These are phyloP conservation scores for Pezicula neosporulosa DNA, from an alignment of 2,329 filamentous ascomycete species.

Conservation along the genomic window DNA sequence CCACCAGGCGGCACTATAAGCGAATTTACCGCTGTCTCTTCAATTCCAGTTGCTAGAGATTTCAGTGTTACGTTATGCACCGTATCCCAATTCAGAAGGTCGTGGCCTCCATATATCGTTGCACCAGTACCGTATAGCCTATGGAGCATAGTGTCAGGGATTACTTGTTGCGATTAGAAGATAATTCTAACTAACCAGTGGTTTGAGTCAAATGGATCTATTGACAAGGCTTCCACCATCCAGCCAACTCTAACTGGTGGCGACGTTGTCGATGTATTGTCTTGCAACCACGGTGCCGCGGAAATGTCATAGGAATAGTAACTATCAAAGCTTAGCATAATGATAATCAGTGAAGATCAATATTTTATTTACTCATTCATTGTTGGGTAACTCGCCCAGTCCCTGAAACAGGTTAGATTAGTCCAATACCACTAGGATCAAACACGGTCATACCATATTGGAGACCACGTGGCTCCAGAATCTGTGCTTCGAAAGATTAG, in stretches of 20 bases:
- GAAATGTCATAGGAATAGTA: slow-evolving; percentile 19
- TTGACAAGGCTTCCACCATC: slow-evolving; percentile 58
- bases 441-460: slow-evolving; percentile 14
- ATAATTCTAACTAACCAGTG: slow-evolving; percentile 36
- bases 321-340: neutral
- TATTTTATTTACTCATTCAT: neutral
- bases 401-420: slow-evolving; percentile 2
- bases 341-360: neutral
- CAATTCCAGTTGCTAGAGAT: slow-evolving; percentile 21
- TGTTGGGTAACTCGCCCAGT: slow-evolving; percentile 8
- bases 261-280: slow-evolving; percentile 13
- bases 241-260: slow-evolving; percentile 41
- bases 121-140: slow-evolving; percentile 55
- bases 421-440: neutral
- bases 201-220: slow-evolving; percentile 55
- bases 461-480: slow-evolving; percentile 41
- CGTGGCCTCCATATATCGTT: slow-evolving; percentile 46
- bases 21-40: slow-evolving; percentile 18
- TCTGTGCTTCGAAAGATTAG: slow-evolving; percentile 53
- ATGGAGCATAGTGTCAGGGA: neutral
- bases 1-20: slow-evolving; percentile 18
- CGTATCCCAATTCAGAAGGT: slow-evolving; percentile 13
- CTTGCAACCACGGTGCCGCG: slow-evolving; percentile 17
- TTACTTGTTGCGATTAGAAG: neutral
- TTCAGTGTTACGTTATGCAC: slow-evolving; percentile 10